Base-by-base conservation (phyloP, 2,329 filamentous ascomycete genomes). In the Triangularia setosa region DNA sequence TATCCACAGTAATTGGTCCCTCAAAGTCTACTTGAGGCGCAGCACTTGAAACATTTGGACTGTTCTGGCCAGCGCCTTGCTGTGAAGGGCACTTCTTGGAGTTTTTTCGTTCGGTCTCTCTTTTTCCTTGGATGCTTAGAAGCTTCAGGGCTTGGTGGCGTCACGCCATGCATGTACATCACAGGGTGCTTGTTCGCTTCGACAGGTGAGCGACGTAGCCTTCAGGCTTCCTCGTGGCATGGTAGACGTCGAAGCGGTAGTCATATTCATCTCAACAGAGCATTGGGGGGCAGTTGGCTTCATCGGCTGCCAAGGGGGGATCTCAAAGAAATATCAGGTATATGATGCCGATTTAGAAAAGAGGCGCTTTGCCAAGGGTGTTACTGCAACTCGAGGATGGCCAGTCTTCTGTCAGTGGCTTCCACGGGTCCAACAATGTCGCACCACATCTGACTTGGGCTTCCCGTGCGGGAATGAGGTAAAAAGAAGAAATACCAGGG, bases 401-500 rank as follows among this genome's bases (percentile, higher is more conserved):
- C 16, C 18, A 30, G 55, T 16, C 16, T 23, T 58, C 27, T 35
- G n/a, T 35, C 28, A 23, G n/a, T 30, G 30, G 56, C 35, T 23
- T 58, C 12, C 21, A 58, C n/a, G 56, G 30, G 18, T 24, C 56
- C 30, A 30, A 30, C 56, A 35, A 30, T 35, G 14, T 35, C 18
- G 35, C 35, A 23, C 25, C 28, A 35, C 28, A 28, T 35, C n/a
- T 24, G 56, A 58, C 28, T 18, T 59, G n/a, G 57, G 33, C 57
- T 48, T 59, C 57, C 58, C 58, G 58, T 48, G 58, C 58, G 58
- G 35, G 58, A n/a, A 60, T 60, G 58, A 60, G 16, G 58, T 48
- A 33, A 60, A 27, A 59, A 25, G 33, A 59, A 59, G 40, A 59
- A 24, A 40, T 25, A 55, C 52, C 21, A 28, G 52, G 52, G 57